Evolutionary conservation across 2,329 filamentous ascomycete species (phyloP), one percentile per base, ranked within the genome.

Genomic region (Ophiostoma sp.): DNA sequence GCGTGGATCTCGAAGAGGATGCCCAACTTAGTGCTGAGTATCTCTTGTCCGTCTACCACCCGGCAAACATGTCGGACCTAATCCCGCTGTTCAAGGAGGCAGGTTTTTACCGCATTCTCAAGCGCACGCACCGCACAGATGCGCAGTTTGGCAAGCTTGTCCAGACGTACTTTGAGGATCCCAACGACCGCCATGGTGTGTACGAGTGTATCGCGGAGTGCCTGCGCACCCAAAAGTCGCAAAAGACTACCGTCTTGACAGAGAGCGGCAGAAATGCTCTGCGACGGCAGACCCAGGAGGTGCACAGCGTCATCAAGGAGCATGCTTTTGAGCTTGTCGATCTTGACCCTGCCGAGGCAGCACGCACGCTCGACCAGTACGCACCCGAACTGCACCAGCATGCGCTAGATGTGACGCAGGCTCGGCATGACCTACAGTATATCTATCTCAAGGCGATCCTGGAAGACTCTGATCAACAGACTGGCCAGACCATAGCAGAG

Each of bases 21-120:
- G 96, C 94, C 64, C 94, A 99, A 79, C 85, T 99, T n/a, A 99
- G 95, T 77, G 91, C 92, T 0, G 95, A 99, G 79, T 99, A 99
- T 78, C 82, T 99, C 0, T 83, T 99, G 27, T 98, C 96, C 0
- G 88, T 95, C 5, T 97, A 98, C 77, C 93, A 95, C 70, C 95
- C 96, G 20, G 89, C 94, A 3, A 91, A 97, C 76, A 84, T 95
- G 72, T 84, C 89, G 41, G 84, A 84, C 11, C 82, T 98, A 75
- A 90, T 98, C 72, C 89, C 92, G 0, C 80, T 92, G 0, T 92
- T 98, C 75, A 87, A 89, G 74, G 83, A 89, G 73, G 94, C 95
- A 1, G 87, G 88, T 0, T 99, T 98, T 78, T 96, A 91, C 78
- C 89, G 95, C 67, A 94, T 99, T 36, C 80, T 99, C 69, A 99